Evolutionary conservation across 805 yeast genomes (phyloP).

Genomic region (Sugiyamaella smithiae): DNA sequence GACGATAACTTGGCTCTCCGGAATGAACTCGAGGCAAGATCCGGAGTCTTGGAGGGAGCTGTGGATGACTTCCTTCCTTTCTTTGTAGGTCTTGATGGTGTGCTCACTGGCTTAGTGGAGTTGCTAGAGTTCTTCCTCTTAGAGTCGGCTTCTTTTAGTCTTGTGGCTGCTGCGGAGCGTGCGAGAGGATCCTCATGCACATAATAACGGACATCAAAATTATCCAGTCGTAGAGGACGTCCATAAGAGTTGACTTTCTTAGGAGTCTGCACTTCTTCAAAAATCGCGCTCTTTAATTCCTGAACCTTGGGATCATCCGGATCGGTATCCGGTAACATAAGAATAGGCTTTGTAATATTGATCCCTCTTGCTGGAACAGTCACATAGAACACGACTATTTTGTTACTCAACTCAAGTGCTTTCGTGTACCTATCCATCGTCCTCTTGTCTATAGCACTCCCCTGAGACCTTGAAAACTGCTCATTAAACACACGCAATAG

Average conservation of each 20-base stretch:
- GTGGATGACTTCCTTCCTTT: constrained; percentile 3
- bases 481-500: constrained; percentile 44
- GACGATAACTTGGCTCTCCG: neutral
- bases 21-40: neutral
- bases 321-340: constrained; percentile 30
- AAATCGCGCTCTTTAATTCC: constrained; percentile 18
- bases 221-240: constrained; percentile 9
- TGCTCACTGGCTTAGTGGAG: neutral
- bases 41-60: constrained; percentile 5
- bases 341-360: constrained; percentile 25
- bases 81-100: too few species aligned
- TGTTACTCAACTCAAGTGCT: constrained; percentile 35
- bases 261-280: constrained; percentile 13
- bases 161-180: neutral
- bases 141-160: neutral
- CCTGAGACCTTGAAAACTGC: constrained; percentile 28
- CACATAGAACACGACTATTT: constrained; percentile 30
- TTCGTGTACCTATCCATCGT: constrained; percentile 49
- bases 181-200: neutral
- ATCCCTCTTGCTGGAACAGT: constrained; percentile 26
- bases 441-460: constrained; percentile 50
- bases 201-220: constrained; percentile 1
- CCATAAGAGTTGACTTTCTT: constrained; percentile 4
- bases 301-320: constrained; percentile 23
- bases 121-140: neutral